Evolutionary conservation across 192 early-diverging fungal genomes (phyloP), one percentile per base, ranked within the genome.

Genomic region (Jimgerdemannia flammicorona): DNA sequence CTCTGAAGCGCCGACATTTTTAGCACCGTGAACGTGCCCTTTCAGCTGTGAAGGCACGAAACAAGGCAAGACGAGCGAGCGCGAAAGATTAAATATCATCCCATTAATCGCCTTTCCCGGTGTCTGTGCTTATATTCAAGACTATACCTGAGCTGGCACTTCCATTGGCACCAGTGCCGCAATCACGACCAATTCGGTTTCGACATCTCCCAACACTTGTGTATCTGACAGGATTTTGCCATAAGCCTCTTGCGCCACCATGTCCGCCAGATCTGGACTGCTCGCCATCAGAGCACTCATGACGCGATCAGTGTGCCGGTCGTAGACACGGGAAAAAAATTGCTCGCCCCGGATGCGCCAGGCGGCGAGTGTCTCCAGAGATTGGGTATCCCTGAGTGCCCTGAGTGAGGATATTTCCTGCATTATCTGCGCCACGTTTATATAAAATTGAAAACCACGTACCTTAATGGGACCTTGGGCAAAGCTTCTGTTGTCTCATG

Each of bases 1-100:
- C 19, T 54, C 64, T 18, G 77, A 67, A 19, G 69, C 77, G 4
- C 77, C 77, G 42, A 78, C 69, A 44, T 74, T 74, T 20, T 66
- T 74, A 8, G 73, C 72, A 43, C 73, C 69, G 43, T 74, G 41
- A 40, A 78, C 65, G 42, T 78, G 77, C 19, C 68, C 69, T 44
- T 74, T 70, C 11, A 78, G 68, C 72, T 78, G 49, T 59, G 49
- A 43, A 68, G 29, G 44, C 42, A 14, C 40, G 49, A 43, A 3
- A 2, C 18, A 29, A 14, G 70, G 10, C 3, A 71, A 14, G 19
- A 6, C 10, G 10, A 42, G 39, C 63, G 40, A 71, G 8, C 65
- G 29, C 43, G 29, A 19, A 64, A 29, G 29, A 29, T 29, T 29
- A 29, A 29, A 29, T 0, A 29, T 29, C 29, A 29, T 29, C 29